Conservation (phyloP, 768 basidiomycete genomes). For the Russula sp. region DNA sequence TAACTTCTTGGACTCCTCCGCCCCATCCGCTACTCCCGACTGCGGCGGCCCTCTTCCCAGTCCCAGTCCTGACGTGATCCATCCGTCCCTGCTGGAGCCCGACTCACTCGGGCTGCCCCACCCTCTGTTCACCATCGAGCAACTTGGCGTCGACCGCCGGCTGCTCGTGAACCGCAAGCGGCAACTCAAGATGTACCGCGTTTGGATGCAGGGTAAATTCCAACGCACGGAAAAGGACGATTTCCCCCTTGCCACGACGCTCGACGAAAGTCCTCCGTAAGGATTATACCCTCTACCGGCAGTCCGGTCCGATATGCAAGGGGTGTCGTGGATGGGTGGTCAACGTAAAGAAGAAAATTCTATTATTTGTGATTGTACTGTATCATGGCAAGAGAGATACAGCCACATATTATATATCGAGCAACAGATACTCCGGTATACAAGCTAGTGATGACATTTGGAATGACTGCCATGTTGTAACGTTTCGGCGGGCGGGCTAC, state of each 20-base stretch:
- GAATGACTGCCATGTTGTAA: not conserved
- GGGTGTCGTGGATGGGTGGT: not conserved
- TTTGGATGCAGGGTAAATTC: conserved; percentile 91
- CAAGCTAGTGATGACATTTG: not conserved
- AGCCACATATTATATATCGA: not conserved
- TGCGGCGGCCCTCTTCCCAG: not conserved
- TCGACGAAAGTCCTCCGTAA: not conserved
- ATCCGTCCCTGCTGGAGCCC: conserved; percentile 27
- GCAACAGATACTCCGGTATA: not conserved
- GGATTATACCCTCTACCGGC: not conserved
- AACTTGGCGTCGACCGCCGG: conserved; percentile 84
- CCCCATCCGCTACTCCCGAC: not conserved
- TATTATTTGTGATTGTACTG: not conserved
- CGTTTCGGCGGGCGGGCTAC: not conserved
- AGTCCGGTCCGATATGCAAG: not conserved
- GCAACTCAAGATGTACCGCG: conserved; percentile 94
- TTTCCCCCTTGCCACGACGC: not conserved
- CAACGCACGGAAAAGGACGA: conserved; percentile 23
- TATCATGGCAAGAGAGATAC: not conserved
- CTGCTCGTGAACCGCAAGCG: conserved; percentile 90
- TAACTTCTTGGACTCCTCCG: not conserved
- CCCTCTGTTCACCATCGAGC: conserved; percentile 70
- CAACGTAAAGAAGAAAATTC: not conserved
- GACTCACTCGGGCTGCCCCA: conserved; percentile 32
- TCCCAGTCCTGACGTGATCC: not conserved